phyloP scores from a whole-genome alignment of 495 filamentous ascomycete species.

The Penicillium paradoxum region DNA sequence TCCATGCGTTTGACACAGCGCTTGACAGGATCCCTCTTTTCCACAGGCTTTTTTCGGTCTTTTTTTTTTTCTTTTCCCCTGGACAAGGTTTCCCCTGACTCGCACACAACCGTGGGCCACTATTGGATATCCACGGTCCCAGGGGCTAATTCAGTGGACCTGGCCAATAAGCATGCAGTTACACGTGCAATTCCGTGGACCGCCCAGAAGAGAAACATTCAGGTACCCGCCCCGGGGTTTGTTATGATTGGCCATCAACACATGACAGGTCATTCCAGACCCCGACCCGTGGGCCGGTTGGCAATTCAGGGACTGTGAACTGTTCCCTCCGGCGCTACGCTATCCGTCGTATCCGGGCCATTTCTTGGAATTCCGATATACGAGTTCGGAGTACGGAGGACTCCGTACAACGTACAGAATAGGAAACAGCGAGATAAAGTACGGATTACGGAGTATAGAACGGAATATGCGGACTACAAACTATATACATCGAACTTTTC shows the following conservation, averaged over 20 bases:
- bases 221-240: conserved; percentile 21
- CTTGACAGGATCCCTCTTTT: not conserved
- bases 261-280: conserved; percentile 29
- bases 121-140: conserved; percentile 16
- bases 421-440: no score
- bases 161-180: conserved; percentile 19
- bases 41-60: not conserved
- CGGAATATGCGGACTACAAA: no score
- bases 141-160: conserved; percentile 14
- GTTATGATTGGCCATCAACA: conserved; percentile 15
- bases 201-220: conserved; percentile 13
- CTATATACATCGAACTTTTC: no score
- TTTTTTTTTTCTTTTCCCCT: not conserved
- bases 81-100: conserved; percentile 19
- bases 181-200: conserved; percentile 12
- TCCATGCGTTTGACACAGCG: not conserved
- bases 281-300: not conserved
- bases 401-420: no score
- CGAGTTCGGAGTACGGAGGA: not conserved
- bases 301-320: not conserved
- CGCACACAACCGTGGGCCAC: conserved; percentile 22
- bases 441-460: no score
- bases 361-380: not conserved
- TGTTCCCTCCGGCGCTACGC: not conserved
- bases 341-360: not conserved